These are phyloP conservation scores for Phylloporus sp. DNA, from an alignment of 768 basidiomycete species.

Conservation along the genomic window DNA sequence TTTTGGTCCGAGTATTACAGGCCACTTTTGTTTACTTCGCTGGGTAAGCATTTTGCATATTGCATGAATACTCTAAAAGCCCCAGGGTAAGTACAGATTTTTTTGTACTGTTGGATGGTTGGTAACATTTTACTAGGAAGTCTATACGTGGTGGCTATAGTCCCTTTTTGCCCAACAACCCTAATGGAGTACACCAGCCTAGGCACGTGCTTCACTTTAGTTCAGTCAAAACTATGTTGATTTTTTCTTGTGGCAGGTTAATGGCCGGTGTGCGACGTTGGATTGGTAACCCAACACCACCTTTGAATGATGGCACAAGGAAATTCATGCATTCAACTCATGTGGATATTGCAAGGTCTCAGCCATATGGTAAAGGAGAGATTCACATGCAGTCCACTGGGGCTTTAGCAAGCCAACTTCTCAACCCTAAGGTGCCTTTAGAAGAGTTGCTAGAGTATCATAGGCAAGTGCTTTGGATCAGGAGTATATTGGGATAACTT, in stretches of 20 bases:
- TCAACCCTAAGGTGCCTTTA: constrained; percentile 61
- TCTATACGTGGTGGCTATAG: constrained; percentile 65
- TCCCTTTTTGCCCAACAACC: constrained; percentile 67
- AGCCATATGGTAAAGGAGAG: constrained; percentile 26
- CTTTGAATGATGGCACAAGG: constrained; percentile 39
- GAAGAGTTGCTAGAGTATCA: constrained; percentile 71
- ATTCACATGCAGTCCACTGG: constrained; percentile 46
- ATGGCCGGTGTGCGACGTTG: constrained; percentile 77
- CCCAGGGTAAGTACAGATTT: constrained; percentile 56
- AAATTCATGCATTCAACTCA: constrained; percentile 35
- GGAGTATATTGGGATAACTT: neutral
- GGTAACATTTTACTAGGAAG: constrained; percentile 44
- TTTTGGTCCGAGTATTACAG: constrained; percentile 91
- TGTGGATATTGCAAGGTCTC: constrained; percentile 25
- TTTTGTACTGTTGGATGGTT: neutral
- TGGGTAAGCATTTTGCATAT: constrained; percentile 87
- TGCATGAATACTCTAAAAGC: constrained; percentile 88
- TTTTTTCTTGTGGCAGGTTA: constrained; percentile 39
- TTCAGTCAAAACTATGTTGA: constrained; percentile 22
- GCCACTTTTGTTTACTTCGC: constrained; percentile 75
- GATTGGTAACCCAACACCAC: constrained; percentile 56
- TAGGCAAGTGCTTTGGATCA: constrained; percentile 40
- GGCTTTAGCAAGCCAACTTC: constrained; percentile 50
- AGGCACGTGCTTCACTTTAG: constrained; percentile 28
- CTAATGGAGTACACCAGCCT: constrained; percentile 33